Percentiles rank a stretch among this genome's conserved stretches.
Evolutionary conservation across 257 asterid species (phyloP).

Genomic region (Craterostigma plantagineum): DNA sequence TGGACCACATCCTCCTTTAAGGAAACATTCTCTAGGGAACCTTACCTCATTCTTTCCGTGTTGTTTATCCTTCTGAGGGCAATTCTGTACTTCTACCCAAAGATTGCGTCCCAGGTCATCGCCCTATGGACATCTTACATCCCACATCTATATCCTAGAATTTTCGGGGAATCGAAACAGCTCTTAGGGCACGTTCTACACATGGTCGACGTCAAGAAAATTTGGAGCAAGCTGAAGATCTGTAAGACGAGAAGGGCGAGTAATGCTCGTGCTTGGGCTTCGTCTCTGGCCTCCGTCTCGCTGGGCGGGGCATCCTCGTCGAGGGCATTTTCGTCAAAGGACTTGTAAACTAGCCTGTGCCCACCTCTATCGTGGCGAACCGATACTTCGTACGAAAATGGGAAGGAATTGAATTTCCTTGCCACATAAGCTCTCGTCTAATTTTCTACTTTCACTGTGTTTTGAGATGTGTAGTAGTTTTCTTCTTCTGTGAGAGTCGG

Average conservation of each 20-base stretch:
- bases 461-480: too few species aligned
- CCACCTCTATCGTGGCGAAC: not conserved
- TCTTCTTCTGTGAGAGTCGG: too few species aligned
- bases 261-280: slow-evolving; percentile 81
- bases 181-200: slow-evolving; percentile 43
- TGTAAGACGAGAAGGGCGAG: slow-evolving; percentile 56
- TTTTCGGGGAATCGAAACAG: slow-evolving; percentile 59
- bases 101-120: slow-evolving; percentile 17
- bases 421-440: too few species aligned
- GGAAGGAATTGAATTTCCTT: too few species aligned
- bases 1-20: slow-evolving; percentile 21
- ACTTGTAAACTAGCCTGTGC: slow-evolving; percentile 8
- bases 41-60: slow-evolving; percentile 28
- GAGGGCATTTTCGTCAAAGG: slow-evolving; percentile 21
- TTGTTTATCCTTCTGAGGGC: slow-evolving; percentile 31
- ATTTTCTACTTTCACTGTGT: too few species aligned
- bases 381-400: too few species aligned
- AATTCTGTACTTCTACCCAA: slow-evolving; percentile 26
- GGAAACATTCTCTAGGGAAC: slow-evolving; percentile 25
- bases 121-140: slow-evolving; percentile 50
- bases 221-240: slow-evolving; percentile 49
- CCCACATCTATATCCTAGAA: slow-evolving; percentile 40
- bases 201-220: slow-evolving; percentile 42
- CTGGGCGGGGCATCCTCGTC: slow-evolving; percentile 41
- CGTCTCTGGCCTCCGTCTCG: slow-evolving; percentile 66